Base-by-base conservation (phyloP, 1,284 basidiomycete genomes). In the Ganoderma lucidum region DNA sequence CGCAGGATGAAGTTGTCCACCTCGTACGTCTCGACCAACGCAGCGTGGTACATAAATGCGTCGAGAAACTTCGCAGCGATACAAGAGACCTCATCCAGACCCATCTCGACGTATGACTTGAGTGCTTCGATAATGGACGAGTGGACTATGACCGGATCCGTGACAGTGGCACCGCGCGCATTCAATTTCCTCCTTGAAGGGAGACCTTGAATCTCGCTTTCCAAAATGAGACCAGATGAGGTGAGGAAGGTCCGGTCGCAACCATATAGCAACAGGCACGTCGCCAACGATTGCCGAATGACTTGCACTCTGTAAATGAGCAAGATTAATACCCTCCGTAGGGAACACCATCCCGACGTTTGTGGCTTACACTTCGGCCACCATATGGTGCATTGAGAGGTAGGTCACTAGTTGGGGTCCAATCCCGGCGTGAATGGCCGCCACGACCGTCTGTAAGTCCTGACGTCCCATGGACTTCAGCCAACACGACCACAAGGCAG, bases 1-100 rank as follows among this genome's bases (percentile, higher is more conserved):
- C 86, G 84, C 53, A 92, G 76, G 32, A 92, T 84, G 75, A 93
- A 91, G 76, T 91, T 90, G 73, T 92, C 90, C 2, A 91, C 82
- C 78, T 92, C 91, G 71, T 90, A 86, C 0, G 86, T 76, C 74
- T 90, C 89, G 59, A 93, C 76, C 48, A 88, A 83, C 0, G 86
- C 83, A 0, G 89, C 85, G 53, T 90, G 85, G 56, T 83, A 85
- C 42, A 90, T 77, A 73, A 92, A 89, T 15, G 84, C 79, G 70
- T 86, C 81, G n/a, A 93, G 75, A 74, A 92, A 93, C 73, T 87
- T 90, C 2, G 87, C 87, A n/a, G 86, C 78, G 12, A 91, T 75
- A 70, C 83, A 84, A 9, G 84, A 81, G 19, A 91, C 80, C 19
- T 88, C 85, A n/a, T 88, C 85, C 6, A 82, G 77, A 41, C 85